Evolutionary conservation across 805 yeast species (phyloP).

Genomic region (Candida ficus): DNA sequence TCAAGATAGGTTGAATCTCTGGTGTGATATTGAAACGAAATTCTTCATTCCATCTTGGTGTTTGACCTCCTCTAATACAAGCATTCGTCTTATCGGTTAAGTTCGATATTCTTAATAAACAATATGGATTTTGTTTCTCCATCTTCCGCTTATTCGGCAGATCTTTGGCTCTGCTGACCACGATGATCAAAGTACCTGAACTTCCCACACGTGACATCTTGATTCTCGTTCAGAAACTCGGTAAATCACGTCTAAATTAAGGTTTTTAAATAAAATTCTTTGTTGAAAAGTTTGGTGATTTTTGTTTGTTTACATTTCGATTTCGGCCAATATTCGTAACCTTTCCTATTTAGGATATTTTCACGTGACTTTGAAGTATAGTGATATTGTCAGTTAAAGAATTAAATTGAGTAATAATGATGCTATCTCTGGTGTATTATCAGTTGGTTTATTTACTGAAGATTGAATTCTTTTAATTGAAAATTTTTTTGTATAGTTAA

Average conservation of each 20-base stretch:
- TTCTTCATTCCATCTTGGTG: conserved; percentile 83
- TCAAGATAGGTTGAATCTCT: conserved; percentile 57
- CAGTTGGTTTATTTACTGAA: no score
- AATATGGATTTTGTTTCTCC: conserved; percentile 93
- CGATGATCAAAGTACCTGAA: conserved; percentile 59
- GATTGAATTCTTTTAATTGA: no score
- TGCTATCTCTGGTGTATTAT: no score
- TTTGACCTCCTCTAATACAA: conserved; percentile 87
- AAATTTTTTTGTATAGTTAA: no score
- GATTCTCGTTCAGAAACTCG: no score
- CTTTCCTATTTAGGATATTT: no score
- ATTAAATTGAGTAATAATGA: no score
- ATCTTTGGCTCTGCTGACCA: conserved; percentile 77
- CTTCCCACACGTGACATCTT: conserved; percentile 26
- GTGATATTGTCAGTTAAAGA: no score
- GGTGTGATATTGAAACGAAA: conserved; percentile 61
- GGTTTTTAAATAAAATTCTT: neutral
- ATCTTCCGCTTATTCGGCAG: conserved; percentile 80
- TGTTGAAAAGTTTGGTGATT: no score
- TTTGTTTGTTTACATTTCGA: conserved; percentile 5
- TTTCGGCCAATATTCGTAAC: neutral
- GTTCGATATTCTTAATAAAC: conserved; percentile 75
- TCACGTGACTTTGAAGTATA: no score
- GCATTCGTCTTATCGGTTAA: conserved; percentile 75
- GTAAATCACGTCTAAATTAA: no score